phyloP scores from a whole-genome alignment of 768 basidiomycete genomes.

The Boletales sp. region DNA sequence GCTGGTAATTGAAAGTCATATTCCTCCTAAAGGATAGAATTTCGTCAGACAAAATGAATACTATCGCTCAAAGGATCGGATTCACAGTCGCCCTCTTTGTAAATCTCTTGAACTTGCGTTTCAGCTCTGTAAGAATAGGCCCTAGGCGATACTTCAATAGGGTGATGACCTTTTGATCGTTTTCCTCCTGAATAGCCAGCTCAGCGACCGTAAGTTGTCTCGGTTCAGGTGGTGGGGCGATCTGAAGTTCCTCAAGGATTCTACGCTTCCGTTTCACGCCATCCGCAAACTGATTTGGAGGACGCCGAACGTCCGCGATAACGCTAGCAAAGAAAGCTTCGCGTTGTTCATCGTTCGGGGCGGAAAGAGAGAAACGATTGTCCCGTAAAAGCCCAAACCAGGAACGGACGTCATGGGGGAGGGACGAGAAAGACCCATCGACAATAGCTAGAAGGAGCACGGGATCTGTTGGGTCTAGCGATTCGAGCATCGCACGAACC shows the following conservation, averaged over 20 bases:
- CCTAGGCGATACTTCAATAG: conserved; percentile 89
- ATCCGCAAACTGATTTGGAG: conserved; percentile 87
- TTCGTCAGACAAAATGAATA: conserved; percentile 8
- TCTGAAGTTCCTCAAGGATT: conserved; percentile 77
- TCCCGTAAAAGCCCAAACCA: conserved; percentile 87
- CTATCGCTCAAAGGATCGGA: conserved; percentile 4
- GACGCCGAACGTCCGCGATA: conserved; percentile 62
- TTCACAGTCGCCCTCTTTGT: conserved; percentile 74
- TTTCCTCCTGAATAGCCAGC: conserved; percentile 77
- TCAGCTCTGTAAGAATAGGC: conserved; percentile 82
- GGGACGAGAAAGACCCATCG: conserved; percentile 64
- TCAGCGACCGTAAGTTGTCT: conserved; percentile 78
- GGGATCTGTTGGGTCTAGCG: conserved; percentile 87
- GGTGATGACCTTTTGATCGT: conserved; percentile 72
- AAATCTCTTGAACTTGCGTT: conserved; percentile 90
- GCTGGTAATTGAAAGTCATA: conserved; percentile 49
- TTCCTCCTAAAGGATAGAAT: conserved; percentile 56
- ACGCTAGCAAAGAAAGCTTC: conserved; percentile 73
- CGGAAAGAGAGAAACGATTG: conserved; percentile 63
- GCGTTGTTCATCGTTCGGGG: conserved; percentile 56
- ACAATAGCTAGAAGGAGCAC: conserved; percentile 89
- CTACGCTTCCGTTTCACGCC: conserved; percentile 81
- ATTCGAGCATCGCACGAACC: conserved; percentile 87
- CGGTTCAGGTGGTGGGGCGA: conserved; percentile 89
- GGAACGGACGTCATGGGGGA: conserved; percentile 78